Percentiles rank a stretch among this genome's conserved stretches.
Conservation (phyloP, 495 filamentous ascomycete species). For the Podospora pseudopauciseta region DNA sequence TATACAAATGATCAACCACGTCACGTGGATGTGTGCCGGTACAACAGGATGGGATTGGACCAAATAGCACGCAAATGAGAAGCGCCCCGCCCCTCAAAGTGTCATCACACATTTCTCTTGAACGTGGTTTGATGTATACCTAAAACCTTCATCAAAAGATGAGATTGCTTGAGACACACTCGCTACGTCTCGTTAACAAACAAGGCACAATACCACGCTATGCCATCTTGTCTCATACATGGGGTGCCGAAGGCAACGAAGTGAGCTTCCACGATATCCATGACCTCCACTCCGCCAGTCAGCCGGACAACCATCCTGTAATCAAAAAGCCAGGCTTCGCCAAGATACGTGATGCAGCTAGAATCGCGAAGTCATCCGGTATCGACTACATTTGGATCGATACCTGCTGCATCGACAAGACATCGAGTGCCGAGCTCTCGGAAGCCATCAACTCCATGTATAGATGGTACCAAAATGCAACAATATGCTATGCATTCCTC, state of each 20-base stretch:
- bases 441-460: constrained; percentile 49
- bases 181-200: constrained; percentile 24
- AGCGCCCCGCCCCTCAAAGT: too few relatives aligned
- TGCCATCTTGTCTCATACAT: constrained; percentile 39
- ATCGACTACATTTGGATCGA: constrained; percentile 37
- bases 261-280: constrained; percentile 26
- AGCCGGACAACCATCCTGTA: not conserved
- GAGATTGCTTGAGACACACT: constrained; percentile 42
- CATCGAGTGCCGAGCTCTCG: constrained; percentile 38
- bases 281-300: not conserved
- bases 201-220: constrained; percentile 26
- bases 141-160: constrained; percentile 19
- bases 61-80: too few relatives aligned
- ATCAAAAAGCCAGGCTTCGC: not conserved
- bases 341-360: constrained; percentile 32
- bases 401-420: constrained; percentile 41
- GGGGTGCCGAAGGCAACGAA: constrained; percentile 32
- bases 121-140: too few relatives aligned
- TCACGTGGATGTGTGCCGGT: too few relatives aligned
- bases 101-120: too few relatives aligned
- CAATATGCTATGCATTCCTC: constrained; percentile 34
- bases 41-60: too few relatives aligned
- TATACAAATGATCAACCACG: too few relatives aligned
- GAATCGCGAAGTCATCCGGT: constrained; percentile 19
- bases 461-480: constrained; percentile 34